Evolutionary conservation across 352 stramenopile genomes (phyloP).

Genomic region (Phytophthora hybrid): DNA sequence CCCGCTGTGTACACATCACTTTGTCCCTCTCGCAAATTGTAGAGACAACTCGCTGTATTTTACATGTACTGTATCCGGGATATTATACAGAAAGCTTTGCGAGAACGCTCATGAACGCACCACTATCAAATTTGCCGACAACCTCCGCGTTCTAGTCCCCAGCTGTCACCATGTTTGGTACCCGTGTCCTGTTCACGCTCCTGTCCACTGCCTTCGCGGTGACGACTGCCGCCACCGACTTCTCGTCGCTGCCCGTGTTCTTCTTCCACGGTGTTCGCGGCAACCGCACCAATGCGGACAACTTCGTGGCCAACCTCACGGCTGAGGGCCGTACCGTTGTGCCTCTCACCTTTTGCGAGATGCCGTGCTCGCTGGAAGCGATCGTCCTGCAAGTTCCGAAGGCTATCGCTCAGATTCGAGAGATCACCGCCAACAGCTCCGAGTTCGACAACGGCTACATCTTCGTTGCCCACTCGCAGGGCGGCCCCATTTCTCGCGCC

Average conservation of each 20-base stretch:
- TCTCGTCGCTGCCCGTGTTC: conserved; percentile 42
- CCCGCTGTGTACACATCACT: no score
- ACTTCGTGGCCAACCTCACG: conserved; percentile 41
- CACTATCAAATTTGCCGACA: conserved; percentile 23
- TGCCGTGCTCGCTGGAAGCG: conserved; percentile 31
- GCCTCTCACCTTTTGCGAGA: conserved; percentile 43
- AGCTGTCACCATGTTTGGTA: conserved; percentile 9
- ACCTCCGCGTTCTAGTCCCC: conserved; percentile 2
- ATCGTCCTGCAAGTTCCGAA: conserved; percentile 43
- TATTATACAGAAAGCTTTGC: no score
- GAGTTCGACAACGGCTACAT: conserved; percentile 49
- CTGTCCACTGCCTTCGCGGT: conserved; percentile 4
- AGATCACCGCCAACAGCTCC: conserved; percentile 30
- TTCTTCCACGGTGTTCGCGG: conserved; percentile 52
- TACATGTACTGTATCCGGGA: no score
- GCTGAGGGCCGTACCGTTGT: conserved; percentile 39
- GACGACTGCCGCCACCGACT: neutral
- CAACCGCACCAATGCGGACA: conserved; percentile 17
- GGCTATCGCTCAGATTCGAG: conserved; percentile 41
- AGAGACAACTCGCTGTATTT: no score
- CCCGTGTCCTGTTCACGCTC: conserved; percentile 8
- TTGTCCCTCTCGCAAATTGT: no score
- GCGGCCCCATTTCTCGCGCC: conserved; percentile 41
- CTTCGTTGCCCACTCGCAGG: conserved; percentile 52
- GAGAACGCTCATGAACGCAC: no score